A percentile compares a stretch with the other conserved stretches of the same genome.
Evolutionary conservation across 2,329 filamentous ascomycete genomes (phyloP).

Genomic region (Xylariaceae sp.): DNA sequence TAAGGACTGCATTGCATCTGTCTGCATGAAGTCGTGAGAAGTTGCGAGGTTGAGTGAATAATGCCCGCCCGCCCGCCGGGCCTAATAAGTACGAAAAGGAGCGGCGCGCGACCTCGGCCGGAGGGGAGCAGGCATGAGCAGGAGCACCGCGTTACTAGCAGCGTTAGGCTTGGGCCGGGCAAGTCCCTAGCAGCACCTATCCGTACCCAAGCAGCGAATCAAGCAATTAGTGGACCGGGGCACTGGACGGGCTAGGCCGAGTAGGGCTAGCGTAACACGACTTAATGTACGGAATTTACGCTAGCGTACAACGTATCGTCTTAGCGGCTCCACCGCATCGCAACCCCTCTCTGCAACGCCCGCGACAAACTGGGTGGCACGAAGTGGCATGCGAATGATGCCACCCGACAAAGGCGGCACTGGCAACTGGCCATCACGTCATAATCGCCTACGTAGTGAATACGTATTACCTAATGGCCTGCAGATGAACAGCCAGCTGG

Average conservation of each 20-base stretch:
- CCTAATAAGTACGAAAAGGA: no score
- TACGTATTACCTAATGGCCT: neutral
- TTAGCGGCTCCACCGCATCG: neutral
- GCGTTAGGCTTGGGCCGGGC: no score
- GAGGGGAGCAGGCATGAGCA: no score
- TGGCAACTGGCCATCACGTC: conserved; percentile 11
- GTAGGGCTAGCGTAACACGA: neutral
- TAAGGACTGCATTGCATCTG: no score
- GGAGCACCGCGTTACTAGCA: no score
- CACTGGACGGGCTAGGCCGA: neutral
- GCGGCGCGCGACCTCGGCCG: no score
- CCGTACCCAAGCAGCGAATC: neutral
- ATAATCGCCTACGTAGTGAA: neutral
- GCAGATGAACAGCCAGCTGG: neutral
- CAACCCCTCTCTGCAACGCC: neutral
- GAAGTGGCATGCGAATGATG: conserved; percentile 9
- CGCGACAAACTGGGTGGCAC: neutral
- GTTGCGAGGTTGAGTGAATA: no score
- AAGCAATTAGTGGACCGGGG: neutral
- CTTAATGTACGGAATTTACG: neutral
- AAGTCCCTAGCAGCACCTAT: neutral
- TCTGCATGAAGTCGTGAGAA: no score
- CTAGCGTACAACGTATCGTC: neutral
- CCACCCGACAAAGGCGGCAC: conserved; percentile 1
- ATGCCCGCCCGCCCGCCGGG: no score